Base-by-base conservation (phyloP, 768 basidiomycete genomes). In the Paxillus ammoniavirescens region DNA sequence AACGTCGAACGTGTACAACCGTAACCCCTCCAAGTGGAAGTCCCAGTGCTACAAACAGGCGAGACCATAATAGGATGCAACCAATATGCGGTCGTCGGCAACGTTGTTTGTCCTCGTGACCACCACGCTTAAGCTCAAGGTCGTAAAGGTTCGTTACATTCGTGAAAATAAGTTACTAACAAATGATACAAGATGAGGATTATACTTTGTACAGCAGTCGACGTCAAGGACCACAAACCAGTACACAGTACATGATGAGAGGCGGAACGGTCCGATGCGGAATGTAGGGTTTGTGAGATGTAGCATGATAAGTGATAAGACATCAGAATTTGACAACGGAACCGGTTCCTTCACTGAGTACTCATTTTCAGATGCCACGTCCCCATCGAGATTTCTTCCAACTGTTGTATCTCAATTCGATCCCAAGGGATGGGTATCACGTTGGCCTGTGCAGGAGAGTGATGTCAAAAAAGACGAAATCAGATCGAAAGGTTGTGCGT, bases 351-450 rank as follows among this genome's bases (percentile, higher is more conserved):
- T 58, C 64, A 72, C 55, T 57, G 48, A 18, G 65, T 57, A 33
- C 69, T 73, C 62, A 77, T 69, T 59, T 87, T 85, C 41, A 87
- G 86, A 65, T 86, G 84, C 87, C 87, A 90, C 49, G 82, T 79
- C 54, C 87, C 87, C 56, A 80, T 76, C 0, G 81, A 71, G 23
- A 83, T 71, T 67, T 89, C 87, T 68, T 89, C 87, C 56, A 90
- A 73, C 60, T 87, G 81, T 65, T 86, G 84, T 46, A 90, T 75
- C 52, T 83, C 77, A 36, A 89, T 81, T 50, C 81, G 79, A 67
- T 87, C 82, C 82, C 82, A 84, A 17, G 79, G 76, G 55, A 88
- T 77, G 23, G 86, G 86, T 61, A 89, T 82, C 53, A 79, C 76
- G 65, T 88, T 87, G 8, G 83, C 77, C 87, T 89, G 59, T 44